Evolutionary conservation across 129 eudicot genomes (phyloP).

Genomic region (Oenanthe sinensis): DNA sequence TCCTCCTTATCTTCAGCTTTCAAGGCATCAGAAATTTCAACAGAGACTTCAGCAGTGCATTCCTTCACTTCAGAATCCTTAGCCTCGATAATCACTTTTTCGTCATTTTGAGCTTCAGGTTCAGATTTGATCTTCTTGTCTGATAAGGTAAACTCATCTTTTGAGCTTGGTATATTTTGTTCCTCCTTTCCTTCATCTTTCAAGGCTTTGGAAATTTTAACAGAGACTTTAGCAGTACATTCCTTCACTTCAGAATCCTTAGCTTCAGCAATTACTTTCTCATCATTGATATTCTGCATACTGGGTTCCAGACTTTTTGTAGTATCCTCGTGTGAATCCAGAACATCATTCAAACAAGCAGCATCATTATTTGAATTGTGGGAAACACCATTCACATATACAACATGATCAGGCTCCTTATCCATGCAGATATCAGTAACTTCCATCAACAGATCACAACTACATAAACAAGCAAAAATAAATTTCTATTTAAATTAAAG

Average conservation of each 20-base stretch:
- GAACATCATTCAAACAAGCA: not conserved
- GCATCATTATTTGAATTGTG: slow-evolving; percentile 1
- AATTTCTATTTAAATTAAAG: not conserved
- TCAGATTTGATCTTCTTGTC: slow-evolving; percentile 36
- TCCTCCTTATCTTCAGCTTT: slow-evolving; percentile 22
- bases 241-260: slow-evolving; percentile 55
- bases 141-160: slow-evolving; percentile 21
- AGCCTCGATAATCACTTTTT: slow-evolving; percentile 26
- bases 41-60: slow-evolving; percentile 28
- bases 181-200: slow-evolving; percentile 22
- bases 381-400: slow-evolving; percentile 9
- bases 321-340: slow-evolving; percentile 2
- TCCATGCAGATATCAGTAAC: slow-evolving; percentile 16
- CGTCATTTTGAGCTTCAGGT: slow-evolving; percentile 16
- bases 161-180: slow-evolving; percentile 18
- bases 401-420: slow-evolving; percentile 22
- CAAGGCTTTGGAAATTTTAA: slow-evolving; percentile 22
- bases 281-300: not conserved
- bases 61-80: slow-evolving; percentile 55
- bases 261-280: slow-evolving; percentile 30
- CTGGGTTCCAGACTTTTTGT: not conserved
- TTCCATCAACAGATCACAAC: slow-evolving; percentile 14
- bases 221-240: slow-evolving; percentile 28
- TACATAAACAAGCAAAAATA: not conserved
- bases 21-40: slow-evolving; percentile 20